Evolutionary conservation across 2,329 filamentous ascomycete genomes (phyloP).

Genomic region (Cladosporium sp.): DNA sequence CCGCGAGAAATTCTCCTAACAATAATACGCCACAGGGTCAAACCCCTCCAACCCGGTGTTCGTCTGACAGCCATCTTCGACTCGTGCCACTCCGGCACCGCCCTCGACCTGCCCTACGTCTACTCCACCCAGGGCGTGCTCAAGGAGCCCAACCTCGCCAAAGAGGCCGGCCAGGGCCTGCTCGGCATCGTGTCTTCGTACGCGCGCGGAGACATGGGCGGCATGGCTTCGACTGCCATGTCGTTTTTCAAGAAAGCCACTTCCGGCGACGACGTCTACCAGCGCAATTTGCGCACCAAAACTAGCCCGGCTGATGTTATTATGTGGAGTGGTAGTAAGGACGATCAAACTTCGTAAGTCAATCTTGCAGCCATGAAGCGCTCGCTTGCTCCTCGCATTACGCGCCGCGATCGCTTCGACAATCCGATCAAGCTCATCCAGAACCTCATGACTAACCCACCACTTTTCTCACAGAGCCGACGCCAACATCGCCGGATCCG

Average conservation of each 20-base stretch:
- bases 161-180: conserved; percentile 71
- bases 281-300: conserved; percentile 80
- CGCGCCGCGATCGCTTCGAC: too few species aligned
- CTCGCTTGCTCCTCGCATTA: too few species aligned
- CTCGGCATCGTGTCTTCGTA: conserved; percentile 72
- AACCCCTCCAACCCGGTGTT: conserved; percentile 73
- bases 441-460: conserved; percentile 13
- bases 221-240: conserved; percentile 76
- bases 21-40: conserved; percentile 49
- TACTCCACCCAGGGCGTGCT: conserved; percentile 77
- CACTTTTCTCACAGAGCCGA: conserved; percentile 65
- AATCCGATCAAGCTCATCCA: too few species aligned
- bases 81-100: conserved; percentile 75
- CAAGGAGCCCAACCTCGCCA: conserved; percentile 77
- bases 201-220: conserved; percentile 74
- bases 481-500: conserved; percentile 79
- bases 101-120: conserved; percentile 72
- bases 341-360: conserved; percentile 85
- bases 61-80: conserved; percentile 79
- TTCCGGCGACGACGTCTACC: conserved; percentile 70
- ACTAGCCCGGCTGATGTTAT: conserved; percentile 93
- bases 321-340: conserved; percentile 97
- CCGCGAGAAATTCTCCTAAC: conserved; percentile 9
- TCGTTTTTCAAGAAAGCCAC: conserved; percentile 85
- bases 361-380: too few species aligned